Evolutionary conservation across 192 early-diverging fungal genomes (phyloP), one percentile per base, ranked within the genome.

Genomic region (Backusella sp.): DNA sequence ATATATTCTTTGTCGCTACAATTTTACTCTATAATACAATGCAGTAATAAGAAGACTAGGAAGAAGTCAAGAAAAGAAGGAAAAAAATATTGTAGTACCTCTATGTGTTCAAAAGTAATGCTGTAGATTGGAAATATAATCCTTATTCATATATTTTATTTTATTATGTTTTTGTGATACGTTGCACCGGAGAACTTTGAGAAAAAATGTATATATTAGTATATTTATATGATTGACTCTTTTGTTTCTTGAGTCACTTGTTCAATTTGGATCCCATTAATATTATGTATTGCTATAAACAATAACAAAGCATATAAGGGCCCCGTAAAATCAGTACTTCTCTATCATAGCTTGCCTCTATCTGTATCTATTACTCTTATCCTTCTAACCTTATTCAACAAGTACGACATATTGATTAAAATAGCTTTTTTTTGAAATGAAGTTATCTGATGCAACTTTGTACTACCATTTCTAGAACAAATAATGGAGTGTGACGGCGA

Each of bases 91-190:
- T 26, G 56, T 59, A 26, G 56, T 59, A 21, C 11, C 11, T 23
- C 26, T 59, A 23, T 59, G 56, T 62, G 23, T 62, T 28, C 23
- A 62, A 19, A 19, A 49, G 46, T 26, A 62, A 28, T 62, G 21
- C 26, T 28, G 26, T 12, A 62, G 56, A 62, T 62, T 62, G 56
- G 56, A 28, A 62, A 62, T 62, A 62, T 62, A 62, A 62, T 62
- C 56, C 56, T 62, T 62, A 28, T 62, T 62, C 56, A 62, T 62
- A 23, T 62, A 62, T 62, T 62, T 62, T 62, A 28, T 62, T 62
- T 15, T 62, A 62, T 28, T 62, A 28, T 26, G 11, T 49, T 49
- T 49, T 49, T 49, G 56, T 62, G 12, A 2, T 1, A 62, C 56
- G 56, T 62, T 62, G 26, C 56, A 62, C 56, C 1, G 21, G 30